Percentiles rank a stretch among this genome's conserved stretches.
phyloP scores from a whole-genome alignment of 2,329 filamentous ascomycete species.

The Pseudogymnoascus sp. region DNA sequence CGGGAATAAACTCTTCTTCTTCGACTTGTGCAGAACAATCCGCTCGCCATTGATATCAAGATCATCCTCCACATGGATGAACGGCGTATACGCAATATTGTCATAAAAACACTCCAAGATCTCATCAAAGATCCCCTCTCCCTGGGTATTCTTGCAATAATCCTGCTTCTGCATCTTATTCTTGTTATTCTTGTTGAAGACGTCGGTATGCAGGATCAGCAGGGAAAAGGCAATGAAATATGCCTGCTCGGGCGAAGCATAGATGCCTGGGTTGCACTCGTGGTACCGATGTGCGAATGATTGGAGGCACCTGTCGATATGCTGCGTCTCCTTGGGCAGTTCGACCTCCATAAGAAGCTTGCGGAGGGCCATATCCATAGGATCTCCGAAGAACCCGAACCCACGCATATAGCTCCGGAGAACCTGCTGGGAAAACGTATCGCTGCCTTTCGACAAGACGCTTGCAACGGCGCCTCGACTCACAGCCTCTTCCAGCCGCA shows the following conservation, averaged over 20 bases:
- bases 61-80: constrained; percentile 95
- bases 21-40: constrained; percentile 60
- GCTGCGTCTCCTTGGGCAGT: constrained; percentile 92
- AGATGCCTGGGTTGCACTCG: constrained; percentile 96
- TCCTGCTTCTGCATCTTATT: constrained; percentile 96
- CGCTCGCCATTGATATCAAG: constrained; percentile 70
- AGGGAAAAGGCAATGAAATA: constrained; percentile 97
- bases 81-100: constrained; percentile 96
- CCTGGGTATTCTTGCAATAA: constrained; percentile 89
- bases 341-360: constrained; percentile 96
- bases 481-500: constrained; percentile 71
- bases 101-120: constrained; percentile 96
- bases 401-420: constrained; percentile 90
- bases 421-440: constrained; percentile 74
- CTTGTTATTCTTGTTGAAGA: constrained; percentile 99
- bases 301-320: constrained; percentile 90
- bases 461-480: constrained; percentile 77
- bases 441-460: constrained; percentile 75
- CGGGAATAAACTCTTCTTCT: constrained; percentile 56
- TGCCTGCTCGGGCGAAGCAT: constrained; percentile 82
- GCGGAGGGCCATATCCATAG: constrained; percentile 94
- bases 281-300: constrained; percentile 95
- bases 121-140: constrained; percentile 87
- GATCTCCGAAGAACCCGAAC: constrained; percentile 92
- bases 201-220: constrained; percentile 90